Evolutionary conservation across 768 basidiomycete species (phyloP), one percentile per base, ranked within the genome.

Genomic region (Cystofilobasidium capitatum): DNA sequence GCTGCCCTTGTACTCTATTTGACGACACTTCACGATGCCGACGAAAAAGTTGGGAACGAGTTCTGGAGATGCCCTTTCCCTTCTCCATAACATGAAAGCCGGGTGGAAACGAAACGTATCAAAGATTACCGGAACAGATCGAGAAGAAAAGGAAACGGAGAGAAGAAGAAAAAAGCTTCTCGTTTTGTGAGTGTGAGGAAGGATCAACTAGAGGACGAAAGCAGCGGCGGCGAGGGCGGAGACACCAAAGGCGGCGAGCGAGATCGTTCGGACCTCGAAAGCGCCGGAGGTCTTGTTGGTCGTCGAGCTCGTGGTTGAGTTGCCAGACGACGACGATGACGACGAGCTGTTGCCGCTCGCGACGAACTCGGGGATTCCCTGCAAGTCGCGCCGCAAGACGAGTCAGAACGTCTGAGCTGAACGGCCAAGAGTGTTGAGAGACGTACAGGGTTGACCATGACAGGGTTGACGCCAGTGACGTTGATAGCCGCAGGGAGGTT

Each of bases 281-380:
- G 47, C 47, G n/a, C 47, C 47, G n/a, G 47, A 49, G 3, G 47
- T 49, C 13, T 26, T 26, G 47, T 4, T 16, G 6, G 4, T 49
- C 47, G 47, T 24, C 47, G 47, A n/a, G n/a, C n/a, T 49, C 47
- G 47, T 13, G 24, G 47, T 13, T 26, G 47, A 24, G 47, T 24
- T 49, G 47, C 10, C 40, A 20, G 40, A 20, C 0, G 85, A 85
- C 70, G 40, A 44, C 0, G 40, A 29, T 39, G 59, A 44, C 36
- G 59, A 61, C 40, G 59, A 55, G 54, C 20, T 44, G 36, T 24
- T 40, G 20, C 22, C 22, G n/a, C 10, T n/a, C 12, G 40, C 42
- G 59, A 42, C 22, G 24, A 61, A 40, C 13, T 29, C 20, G 40
- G 29, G 24, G 40, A 61, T 61, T 4, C 31, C 31, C 47, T 49